A percentile compares a stretch with the other conserved stretches of the same genome.
Conservation (phyloP, 2,329 filamentous ascomycete genomes). For the Penicillium sp. region DNA sequence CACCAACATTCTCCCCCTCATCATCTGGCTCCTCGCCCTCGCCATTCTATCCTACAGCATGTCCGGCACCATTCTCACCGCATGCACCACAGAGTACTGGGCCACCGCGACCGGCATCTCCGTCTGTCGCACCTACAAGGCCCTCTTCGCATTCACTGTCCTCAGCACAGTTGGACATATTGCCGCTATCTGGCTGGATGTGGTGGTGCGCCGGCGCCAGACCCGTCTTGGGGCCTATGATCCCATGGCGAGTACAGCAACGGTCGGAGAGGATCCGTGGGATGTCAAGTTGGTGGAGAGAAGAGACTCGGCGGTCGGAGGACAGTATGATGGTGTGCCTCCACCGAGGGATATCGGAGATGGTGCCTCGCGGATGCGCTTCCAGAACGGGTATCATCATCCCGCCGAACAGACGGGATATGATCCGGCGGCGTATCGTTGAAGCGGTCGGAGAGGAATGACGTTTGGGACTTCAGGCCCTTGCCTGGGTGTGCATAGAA, state of each 20-base stretch:
- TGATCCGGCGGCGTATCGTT: constrained; percentile 31
- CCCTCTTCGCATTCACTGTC: constrained; percentile 52
- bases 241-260: constrained; percentile 34
- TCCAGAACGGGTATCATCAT: constrained; percentile 19
- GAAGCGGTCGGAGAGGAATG: constrained; percentile 5
- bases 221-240: constrained; percentile 45
- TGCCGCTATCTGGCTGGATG: constrained; percentile 46
- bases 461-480: neutral
- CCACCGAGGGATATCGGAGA: constrained; percentile 16
- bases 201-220: constrained; percentile 43
- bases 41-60: constrained; percentile 50
- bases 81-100: constrained; percentile 49
- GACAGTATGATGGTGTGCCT: constrained; percentile 8
- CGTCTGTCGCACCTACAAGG: constrained; percentile 55
- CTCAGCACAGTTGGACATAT: constrained; percentile 44
- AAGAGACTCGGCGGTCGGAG: constrained; percentile 9
- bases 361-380: constrained; percentile 16
- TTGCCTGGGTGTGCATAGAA: neutral
- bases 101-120: constrained; percentile 49
- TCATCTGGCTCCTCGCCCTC: constrained; percentile 50
- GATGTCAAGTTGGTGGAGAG: constrained; percentile 34
- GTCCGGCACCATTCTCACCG: constrained; percentile 47
- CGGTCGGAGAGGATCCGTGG: constrained; percentile 23
- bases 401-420: constrained; percentile 31
- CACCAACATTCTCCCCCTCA: constrained; percentile 44